A percentile compares a stretch with the other conserved stretches of the same genome.
phyloP scores from a whole-genome alignment of 164 flowering plant species.

The Vitis cinerea region DNA sequence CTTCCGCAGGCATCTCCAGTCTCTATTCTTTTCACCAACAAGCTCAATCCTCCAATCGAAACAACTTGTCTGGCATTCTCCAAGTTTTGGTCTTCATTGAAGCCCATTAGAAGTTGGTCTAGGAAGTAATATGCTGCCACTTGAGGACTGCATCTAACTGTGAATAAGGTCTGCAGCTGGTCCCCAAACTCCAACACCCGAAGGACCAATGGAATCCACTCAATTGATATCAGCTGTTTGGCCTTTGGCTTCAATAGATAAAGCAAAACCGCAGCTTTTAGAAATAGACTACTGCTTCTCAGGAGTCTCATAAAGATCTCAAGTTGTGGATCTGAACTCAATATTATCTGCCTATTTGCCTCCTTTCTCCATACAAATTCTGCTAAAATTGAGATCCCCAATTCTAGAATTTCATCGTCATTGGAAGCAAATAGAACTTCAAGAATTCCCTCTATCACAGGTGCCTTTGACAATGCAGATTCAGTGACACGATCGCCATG shows the following conservation, averaged over 20 bases:
- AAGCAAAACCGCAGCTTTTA: slow-evolving; percentile 61
- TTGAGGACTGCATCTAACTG: slow-evolving; percentile 46
- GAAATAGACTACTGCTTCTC: slow-evolving; percentile 45
- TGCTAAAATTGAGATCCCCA: slow-evolving; percentile 57
- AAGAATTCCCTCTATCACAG: slow-evolving; percentile 58
- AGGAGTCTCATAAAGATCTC: slow-evolving; percentile 51
- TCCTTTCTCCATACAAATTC: slow-evolving; percentile 47
- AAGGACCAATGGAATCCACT: slow-evolving; percentile 65
- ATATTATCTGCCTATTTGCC: slow-evolving; percentile 33
- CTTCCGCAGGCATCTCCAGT: slow-evolving; percentile 41
- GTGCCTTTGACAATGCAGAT: slow-evolving; percentile 36
- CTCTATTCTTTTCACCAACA: slow-evolving; percentile 43
- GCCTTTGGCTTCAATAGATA: slow-evolving; percentile 63
- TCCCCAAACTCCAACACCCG: slow-evolving; percentile 69
- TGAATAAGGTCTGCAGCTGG: slow-evolving; percentile 54
- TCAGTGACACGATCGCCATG: slow-evolving; percentile 38
- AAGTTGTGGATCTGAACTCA: slow-evolving; percentile 65
- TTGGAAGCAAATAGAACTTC: slow-evolving; percentile 55
- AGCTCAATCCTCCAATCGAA: slow-evolving; percentile 55
- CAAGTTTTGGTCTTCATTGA: slow-evolving; percentile 49
- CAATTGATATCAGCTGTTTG: slow-evolving; percentile 58
- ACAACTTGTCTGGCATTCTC: slow-evolving; percentile 63
- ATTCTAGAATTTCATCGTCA: slow-evolving; percentile 58
- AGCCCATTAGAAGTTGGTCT: slow-evolving; percentile 59
- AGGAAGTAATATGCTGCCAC: slow-evolving; percentile 62